Percentiles rank a stretch among this genome's conserved stretches.
These are phyloP conservation scores for Keithomyces neogunnii DNA, from an alignment of 2,329 filamentous ascomycete species.

Conservation along the genomic window DNA sequence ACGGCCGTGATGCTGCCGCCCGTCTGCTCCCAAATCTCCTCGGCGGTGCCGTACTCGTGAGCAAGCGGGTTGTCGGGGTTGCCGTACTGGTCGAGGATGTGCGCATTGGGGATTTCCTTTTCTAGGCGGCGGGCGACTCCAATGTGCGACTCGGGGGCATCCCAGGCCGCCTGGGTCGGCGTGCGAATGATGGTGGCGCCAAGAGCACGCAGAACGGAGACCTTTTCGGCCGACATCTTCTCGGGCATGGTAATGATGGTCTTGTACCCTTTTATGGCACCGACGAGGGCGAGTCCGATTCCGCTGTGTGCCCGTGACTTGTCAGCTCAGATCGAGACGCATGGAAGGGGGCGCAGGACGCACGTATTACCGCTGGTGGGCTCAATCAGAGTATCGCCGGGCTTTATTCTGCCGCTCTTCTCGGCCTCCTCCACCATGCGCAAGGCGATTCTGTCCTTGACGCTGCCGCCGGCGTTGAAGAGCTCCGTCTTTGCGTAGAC, in stretches of 20 bases:
- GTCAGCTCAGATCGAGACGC: background rate
- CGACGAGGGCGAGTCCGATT: slow-evolving; percentile 89
- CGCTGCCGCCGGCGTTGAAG: slow-evolving; percentile 88
- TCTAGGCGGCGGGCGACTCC: slow-evolving; percentile 83
- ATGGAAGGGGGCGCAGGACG: slow-evolving; percentile 12
- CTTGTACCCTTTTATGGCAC: slow-evolving; percentile 93
- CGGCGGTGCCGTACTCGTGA: slow-evolving; percentile 87
- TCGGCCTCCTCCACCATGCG: slow-evolving; percentile 98
- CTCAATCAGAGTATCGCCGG: slow-evolving; percentile 94
- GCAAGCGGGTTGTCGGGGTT: slow-evolving; percentile 88
- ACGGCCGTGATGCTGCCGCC: slow-evolving; percentile 72
- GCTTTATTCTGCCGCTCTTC: slow-evolving; percentile 84
- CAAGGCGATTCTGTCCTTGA: slow-evolving; percentile 91
- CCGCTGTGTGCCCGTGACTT: slow-evolving; percentile 38
- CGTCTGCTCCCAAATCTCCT: slow-evolving; percentile 94
- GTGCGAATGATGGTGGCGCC: slow-evolving; percentile 97
- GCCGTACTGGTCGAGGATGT: slow-evolving; percentile 94
- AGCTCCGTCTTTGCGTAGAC: slow-evolving; percentile 89
- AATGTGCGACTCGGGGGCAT: slow-evolving; percentile 93
- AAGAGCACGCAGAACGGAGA: slow-evolving; percentile 84
- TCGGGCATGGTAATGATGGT: slow-evolving; percentile 98
- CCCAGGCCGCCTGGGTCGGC: slow-evolving; percentile 89
- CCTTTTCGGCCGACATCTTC: slow-evolving; percentile 99
- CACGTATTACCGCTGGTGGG: slow-evolving; percentile 93
- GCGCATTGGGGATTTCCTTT: slow-evolving; percentile 93